Evolutionary conservation across 805 yeast genomes (phyloP), one percentile per base, ranked within the genome.

Genomic region (Candida qinlingensis): DNA sequence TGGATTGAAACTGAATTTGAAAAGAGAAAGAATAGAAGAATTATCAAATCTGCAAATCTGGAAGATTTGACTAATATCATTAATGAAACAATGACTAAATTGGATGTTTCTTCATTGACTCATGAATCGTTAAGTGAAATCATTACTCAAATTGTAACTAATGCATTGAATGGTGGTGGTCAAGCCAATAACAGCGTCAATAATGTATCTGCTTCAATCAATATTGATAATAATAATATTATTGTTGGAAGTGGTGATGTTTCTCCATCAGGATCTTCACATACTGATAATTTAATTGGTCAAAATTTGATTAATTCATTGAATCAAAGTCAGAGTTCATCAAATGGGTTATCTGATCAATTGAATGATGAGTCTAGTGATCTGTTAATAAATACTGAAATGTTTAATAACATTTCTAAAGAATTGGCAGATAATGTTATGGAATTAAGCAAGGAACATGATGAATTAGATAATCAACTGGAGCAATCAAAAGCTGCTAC

Each of bases 1-100:
- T 92, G 97, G 97, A 75, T 87, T 35, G 84, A 81, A 36, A 70
- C 72, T 4, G 96, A 89, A 62, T 88, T 86, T 61, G 77, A 73
- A 42, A 77, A 74, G 53, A 73, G 96, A 29, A 79, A 80, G 55
- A 76, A 75, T 48, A 81, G 79, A 59, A 68, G 96, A 46, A 54
- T 81, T 37, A 69, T 73, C 45, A 74, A 77, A 59, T 74, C 56
- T 39, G 62, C 62, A 13, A 64, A 63, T 30, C 45, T 59, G 37
- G 66, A 63, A 42, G 66, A 63, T 30, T 46, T 64, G 37, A 54
- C 63, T 19, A 42, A 47, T 35, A 50, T 63, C 19, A 58, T 66
- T 36, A 54, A 58, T 39, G 63, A 60, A 43, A 54, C 61, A 4
- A 52, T 65, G 47, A 55, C 29, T 47, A 72, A 70, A 28, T 72